A percentile compares a stretch with the other conserved stretches of the same genome.
phyloP scores from a whole-genome alignment of 139 green algal genomes.

The Edaphochlamys debaryana region DNA sequence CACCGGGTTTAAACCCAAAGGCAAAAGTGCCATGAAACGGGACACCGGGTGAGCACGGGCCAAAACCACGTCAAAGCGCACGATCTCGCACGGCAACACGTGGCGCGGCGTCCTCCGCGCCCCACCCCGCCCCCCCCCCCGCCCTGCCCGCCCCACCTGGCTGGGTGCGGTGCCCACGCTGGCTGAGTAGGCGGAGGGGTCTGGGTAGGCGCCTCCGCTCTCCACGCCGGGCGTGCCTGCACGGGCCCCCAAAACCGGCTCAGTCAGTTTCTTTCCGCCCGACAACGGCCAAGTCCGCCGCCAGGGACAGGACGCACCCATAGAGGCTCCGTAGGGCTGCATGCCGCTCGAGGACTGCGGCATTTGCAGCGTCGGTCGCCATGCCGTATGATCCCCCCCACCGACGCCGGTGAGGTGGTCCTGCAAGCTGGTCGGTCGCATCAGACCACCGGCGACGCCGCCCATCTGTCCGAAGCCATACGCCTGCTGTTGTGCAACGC shows the following conservation, averaged over 20 bases:
- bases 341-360: background rate
- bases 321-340: background rate
- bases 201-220: too few species aligned
- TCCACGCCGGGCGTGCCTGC: background rate
- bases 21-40: background rate
- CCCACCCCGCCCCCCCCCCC: too few species aligned
- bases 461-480: background rate
- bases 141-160: too few species aligned
- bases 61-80: too few species aligned
- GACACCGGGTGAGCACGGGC: too few species aligned
- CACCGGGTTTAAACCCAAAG: too few species aligned
- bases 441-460: background rate
- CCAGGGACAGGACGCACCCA: background rate
- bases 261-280: background rate
- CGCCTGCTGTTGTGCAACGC: background rate
- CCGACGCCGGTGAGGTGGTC: slow-evolving; percentile 10
- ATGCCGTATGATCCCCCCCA: background rate
- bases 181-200: too few species aligned
- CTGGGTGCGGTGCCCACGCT: too few species aligned
- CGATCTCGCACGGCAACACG: too few species aligned
- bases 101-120: too few species aligned
- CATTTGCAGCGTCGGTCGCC: background rate
- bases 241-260: background rate
- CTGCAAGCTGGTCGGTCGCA: slow-evolving; percentile 9
- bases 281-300: too few species aligned